Evolutionary conservation across 192 early-diverging fungal species (phyloP).

Genomic region (Spizellomyces sp.): DNA sequence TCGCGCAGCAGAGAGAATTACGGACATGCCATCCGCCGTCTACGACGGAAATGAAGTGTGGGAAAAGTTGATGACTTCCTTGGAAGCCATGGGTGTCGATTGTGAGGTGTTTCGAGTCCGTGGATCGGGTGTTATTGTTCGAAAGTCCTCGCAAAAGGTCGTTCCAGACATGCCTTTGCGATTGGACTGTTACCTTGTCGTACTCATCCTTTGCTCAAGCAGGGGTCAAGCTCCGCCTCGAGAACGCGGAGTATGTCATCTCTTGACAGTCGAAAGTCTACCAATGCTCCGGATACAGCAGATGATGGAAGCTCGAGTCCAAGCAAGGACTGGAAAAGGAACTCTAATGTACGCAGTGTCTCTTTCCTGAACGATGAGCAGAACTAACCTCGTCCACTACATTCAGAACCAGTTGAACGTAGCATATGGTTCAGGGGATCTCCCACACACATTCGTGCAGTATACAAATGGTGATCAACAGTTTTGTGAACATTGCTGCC

Average conservation of each 20-base stretch:
- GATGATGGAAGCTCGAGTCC: not conserved
- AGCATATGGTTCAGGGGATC: conserved; percentile 14
- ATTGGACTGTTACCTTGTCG: no score
- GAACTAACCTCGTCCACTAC: not conserved
- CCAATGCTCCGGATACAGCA: conserved; percentile 13
- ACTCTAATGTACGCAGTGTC: conserved; percentile 12
- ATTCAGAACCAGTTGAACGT: conserved; percentile 29
- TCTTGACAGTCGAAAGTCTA: conserved; percentile 28
- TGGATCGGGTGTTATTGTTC: conserved; percentile 16
- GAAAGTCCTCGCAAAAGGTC: conserved; percentile 28
- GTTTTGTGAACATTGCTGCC: conserved; percentile 52
- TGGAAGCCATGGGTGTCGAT: conserved; percentile 48
- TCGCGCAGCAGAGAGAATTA: conserved; percentile 47
- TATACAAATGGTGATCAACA: conserved; percentile 34
- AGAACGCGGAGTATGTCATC: conserved; percentile 27
- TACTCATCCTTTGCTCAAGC: no score
- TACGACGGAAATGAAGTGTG: conserved; percentile 33
- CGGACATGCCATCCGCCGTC: conserved; percentile 41
- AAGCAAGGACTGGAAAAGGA: conserved; percentile 28
- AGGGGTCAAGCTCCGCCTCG: not conserved
- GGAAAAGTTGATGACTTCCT: conserved; percentile 38
- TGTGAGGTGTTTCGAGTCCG: conserved; percentile 34
- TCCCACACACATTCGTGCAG: conserved; percentile 46
- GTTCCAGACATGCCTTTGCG: no score
- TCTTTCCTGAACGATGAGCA: not conserved